Conservation (phyloP, 352 stramenopile species). For the Plasmopara muralis region DNA sequence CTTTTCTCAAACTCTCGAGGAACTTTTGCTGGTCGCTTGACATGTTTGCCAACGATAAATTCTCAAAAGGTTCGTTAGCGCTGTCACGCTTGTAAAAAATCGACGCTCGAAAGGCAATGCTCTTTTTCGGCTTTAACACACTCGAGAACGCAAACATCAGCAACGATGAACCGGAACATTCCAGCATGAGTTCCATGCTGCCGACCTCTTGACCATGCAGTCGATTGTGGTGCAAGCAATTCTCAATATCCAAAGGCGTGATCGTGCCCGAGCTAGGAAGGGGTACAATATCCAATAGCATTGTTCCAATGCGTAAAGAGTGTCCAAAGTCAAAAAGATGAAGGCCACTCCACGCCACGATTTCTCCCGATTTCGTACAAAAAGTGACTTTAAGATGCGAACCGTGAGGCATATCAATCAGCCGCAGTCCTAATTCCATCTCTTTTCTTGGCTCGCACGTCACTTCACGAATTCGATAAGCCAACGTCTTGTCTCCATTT, state of each 20-base stretch:
- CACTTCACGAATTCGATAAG: conserved; percentile 14
- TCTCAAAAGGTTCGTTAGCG: conserved; percentile 7
- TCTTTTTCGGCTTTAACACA: conserved; percentile 34
- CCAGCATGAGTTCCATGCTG: conserved; percentile 37
- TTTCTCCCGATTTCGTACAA: conserved; percentile 29
- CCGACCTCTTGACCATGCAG: conserved; percentile 33
- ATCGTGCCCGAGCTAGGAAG: conserved; percentile 19
- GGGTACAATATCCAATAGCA: conserved; percentile 41
- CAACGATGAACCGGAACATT: conserved; percentile 31
- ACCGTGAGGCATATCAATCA: conserved; percentile 70
- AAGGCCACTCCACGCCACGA: conserved; percentile 55
- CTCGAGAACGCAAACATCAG: conserved; percentile 64
- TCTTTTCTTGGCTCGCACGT: conserved; percentile 20
- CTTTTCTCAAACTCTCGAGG: conserved; percentile 41
- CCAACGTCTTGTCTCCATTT: conserved; percentile 6
- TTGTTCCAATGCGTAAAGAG: conserved; percentile 41
- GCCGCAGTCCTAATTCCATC: conserved; percentile 31
- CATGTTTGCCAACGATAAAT: conserved; percentile 23
- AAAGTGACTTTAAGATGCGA: conserved; percentile 64
- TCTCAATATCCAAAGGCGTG: conserved; percentile 67
- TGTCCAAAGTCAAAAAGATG: conserved; percentile 83
- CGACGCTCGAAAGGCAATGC: conserved; percentile 56
- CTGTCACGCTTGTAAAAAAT: conserved; percentile 44
- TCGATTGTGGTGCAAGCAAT: conserved; percentile 42
- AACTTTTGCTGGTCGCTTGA: conserved; percentile 35